Base-by-base conservation (phyloP, 2,329 filamentous ascomycete species). In the Bretziella fagacearum region DNA sequence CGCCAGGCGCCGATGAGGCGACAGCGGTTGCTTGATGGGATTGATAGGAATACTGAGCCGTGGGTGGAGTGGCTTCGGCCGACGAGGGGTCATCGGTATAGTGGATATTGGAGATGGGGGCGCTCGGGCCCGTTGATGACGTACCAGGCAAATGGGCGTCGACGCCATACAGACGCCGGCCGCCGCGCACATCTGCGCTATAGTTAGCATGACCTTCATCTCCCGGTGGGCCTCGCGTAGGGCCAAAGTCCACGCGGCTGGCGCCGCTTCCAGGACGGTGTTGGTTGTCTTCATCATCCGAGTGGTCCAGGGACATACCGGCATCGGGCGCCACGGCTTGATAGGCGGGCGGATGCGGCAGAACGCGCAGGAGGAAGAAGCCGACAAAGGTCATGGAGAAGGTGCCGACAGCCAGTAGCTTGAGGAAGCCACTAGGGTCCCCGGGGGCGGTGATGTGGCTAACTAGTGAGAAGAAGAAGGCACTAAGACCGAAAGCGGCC, bases 401-500 rank as follows among this genome's bases (percentile, higher is more conserved):
- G 1, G 89, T 95, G 13, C 86, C 87, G 52, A 77, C 69, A 3
- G 86, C 77, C 33, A 98, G 69, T 23, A 96, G 66, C 53, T 89
- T 67, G 49, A 98, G 69, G 55, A 95, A 87, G 32, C 74, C 73
- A 47, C 81, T 80, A 1, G 86, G 91, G 56, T 93, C 77, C 32
- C 85, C 84, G 2, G 84, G 83, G 58, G 94, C 87, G 33, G 84
- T 66, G 40, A 93, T 58, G 15, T 77, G 75, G 18, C 85, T 84
- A 27, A 93, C 63, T 2, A 79, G 70, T 0, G 91, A 89, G 65
- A 95, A 98, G 67, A 96, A 93, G 64, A 98, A 91, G 47, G 91
- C 91, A 59, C 87, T 95, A 49, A 98, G 65, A 2, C 91, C 91
- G 58, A 96, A 96, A 2, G 84, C 87, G 48, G 91, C 84, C 48